Evolutionary conservation across 441 rosid species (phyloP), one percentile per base, ranked within the genome.

Genomic region (Mallotus repandus): DNA sequence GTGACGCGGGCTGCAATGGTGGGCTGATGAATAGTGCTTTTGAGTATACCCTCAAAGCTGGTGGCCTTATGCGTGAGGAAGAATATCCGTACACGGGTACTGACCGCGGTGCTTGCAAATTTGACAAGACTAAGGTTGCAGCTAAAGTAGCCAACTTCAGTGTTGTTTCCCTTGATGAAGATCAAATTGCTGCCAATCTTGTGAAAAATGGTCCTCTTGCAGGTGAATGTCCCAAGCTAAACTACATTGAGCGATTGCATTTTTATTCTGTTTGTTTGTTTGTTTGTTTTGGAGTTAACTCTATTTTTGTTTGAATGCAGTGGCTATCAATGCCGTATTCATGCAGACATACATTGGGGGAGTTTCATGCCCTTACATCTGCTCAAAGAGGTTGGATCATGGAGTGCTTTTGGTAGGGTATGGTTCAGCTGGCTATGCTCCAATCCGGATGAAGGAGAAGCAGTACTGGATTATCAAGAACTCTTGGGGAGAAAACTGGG

Each of bases 391-490:
- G 58, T 84, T 87, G 62, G 90, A 95, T 79, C 99, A 93, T 38
- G 99, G 97, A 25, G 98, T 95, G 22, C 58, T 95, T 49, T 74
- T 93, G 77, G 98, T 96, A 0, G 99, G 99, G 2, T 93, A 91
- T 35, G 99, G 99, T 1, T 73, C 89, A 3, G 87, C 93, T 6
- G 99, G 92, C 49, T 95, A 87, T 74, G 88, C 99, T 19, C 92
- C 93, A 0, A 80, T 91, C n/a, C 78, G 98, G 71, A 68, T 91
- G 86, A 93, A 93, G 91, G 93, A 93, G 18, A 93, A 91, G 85
- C 96, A 97, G 9, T 93, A 78, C 80, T 95, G 99, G 99, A 82
- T 93, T 76, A 95, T 93, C 71, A 95, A 95, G 92, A 95, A 95
- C 69, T 93, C 99, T 0, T 91, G 98, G 99, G 99, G 98, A 49